Percentiles rank a stretch among this genome's conserved stretches.
Evolutionary conservation across 129 eudicot species (phyloP).

Genomic region (Oenanthe sinensis): DNA sequence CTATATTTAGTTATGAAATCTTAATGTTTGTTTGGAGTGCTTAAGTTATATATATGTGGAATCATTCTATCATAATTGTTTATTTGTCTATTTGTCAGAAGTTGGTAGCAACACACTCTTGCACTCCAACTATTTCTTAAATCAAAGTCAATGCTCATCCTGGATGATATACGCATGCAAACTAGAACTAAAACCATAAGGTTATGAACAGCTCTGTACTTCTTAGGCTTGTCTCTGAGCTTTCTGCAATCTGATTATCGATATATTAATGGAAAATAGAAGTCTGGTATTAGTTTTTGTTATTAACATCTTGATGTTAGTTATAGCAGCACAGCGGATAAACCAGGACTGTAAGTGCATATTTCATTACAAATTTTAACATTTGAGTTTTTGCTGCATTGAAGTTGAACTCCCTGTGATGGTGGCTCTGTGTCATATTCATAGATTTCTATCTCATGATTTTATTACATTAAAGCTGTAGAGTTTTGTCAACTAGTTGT

Average conservation of each 20-base stretch:
- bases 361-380: not conserved
- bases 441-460: no score
- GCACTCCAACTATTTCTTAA: not conserved
- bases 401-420: not conserved
- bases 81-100: not conserved
- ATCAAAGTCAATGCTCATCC: not conserved
- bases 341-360: conserved; percentile 7
- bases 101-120: not conserved
- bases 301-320: not conserved
- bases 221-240: not conserved
- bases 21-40: no score
- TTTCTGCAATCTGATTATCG: not conserved
- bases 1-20: no score
- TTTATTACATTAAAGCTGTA: not conserved
- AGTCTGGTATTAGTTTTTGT: not conserved
- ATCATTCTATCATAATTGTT: not conserved
- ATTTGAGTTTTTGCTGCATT: not conserved
- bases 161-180: not conserved
- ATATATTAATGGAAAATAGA: not conserved
- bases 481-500: no score
- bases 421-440: not conserved
- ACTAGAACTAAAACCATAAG: not conserved
- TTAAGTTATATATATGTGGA: not conserved
- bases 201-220: not conserved
- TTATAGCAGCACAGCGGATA: not conserved